These are phyloP conservation scores for Pezicula radicicola DNA, from an alignment of 2,329 filamentous ascomycete species.

Conservation along the genomic window DNA sequence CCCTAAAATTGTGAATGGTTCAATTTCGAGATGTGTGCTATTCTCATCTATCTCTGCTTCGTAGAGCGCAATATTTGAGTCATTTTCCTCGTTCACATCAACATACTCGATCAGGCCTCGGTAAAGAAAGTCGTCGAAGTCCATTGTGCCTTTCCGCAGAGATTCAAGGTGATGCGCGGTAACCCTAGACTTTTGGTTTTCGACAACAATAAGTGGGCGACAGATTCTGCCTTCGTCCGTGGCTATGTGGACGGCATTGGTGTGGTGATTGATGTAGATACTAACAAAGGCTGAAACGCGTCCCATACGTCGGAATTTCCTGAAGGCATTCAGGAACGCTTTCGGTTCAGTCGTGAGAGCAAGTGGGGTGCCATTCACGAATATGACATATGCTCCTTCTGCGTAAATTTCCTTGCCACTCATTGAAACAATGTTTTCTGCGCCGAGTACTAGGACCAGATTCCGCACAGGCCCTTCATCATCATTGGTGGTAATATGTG, in stretches of 20 bases:
- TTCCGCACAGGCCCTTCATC: conserved; percentile 88
- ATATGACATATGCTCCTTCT: conserved; percentile 82
- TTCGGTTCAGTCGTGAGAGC: conserved; percentile 85
- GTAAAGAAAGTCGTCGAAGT: conserved; percentile 91
- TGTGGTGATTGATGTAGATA: conserved; percentile 92
- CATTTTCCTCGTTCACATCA: conserved; percentile 98
- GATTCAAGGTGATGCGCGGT: conserved; percentile 75
- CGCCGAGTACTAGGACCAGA: conserved; percentile 82
- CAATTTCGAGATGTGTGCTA: conserved; percentile 94
- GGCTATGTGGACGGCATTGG: conserved; percentile 88
- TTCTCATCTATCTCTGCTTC: conserved; percentile 78
- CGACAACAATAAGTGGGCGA: conserved; percentile 91
- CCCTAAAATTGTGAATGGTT: conserved; percentile 94
- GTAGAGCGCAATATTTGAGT: conserved; percentile 87
- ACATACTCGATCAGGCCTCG: conserved; percentile 93
- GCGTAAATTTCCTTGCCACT: conserved; percentile 85
- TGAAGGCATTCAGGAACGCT: conserved; percentile 79
- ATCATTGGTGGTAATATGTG: conserved; percentile 95
- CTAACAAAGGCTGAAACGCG: conserved; percentile 95
- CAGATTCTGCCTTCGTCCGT: conserved; percentile 97
- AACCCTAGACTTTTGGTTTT: conserved; percentile 80
- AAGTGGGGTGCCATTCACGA: conserved; percentile 92
- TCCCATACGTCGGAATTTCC: conserved; percentile 82
- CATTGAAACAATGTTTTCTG: conserved; percentile 76
- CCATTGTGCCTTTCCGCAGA: conserved; percentile 77